Conservation (phyloP, 2,329 filamentous ascomycete species). For the Chaetomium sp. region DNA sequence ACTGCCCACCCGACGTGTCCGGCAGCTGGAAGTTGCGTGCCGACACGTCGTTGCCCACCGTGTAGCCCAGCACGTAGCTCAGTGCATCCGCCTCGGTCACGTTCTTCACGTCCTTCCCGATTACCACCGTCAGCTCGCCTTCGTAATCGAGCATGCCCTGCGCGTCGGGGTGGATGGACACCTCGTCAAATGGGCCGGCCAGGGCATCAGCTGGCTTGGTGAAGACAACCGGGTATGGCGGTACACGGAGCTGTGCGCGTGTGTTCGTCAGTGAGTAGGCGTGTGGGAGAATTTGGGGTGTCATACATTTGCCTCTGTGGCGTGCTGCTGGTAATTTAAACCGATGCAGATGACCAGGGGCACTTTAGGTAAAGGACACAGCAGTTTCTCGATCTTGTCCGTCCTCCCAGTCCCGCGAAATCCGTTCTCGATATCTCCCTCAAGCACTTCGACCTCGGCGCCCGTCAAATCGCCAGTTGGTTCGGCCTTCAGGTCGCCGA, state of each 20-base stretch:
- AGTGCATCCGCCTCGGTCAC: conserved; percentile 58
- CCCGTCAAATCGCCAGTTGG: neutral
- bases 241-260: conserved; percentile 1
- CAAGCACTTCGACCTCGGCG: conserved; percentile 9
- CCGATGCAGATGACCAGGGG: conserved; percentile 12
- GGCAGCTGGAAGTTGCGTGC: conserved; percentile 12
- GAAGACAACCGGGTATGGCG: conserved; percentile 10
- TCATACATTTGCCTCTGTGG: conserved; percentile 8
- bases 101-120: conserved; percentile 55
- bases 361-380: neutral
- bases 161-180: conserved; percentile 8
- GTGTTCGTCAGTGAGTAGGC: neutral
- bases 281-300: neutral
- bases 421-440: conserved; percentile 2
- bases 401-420: conserved; percentile 5
- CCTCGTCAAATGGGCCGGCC: conserved; percentile 1
- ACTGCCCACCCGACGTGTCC: conserved; percentile 5
- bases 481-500: neutral
- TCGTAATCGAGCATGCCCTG: conserved; percentile 12
- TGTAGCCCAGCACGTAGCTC: conserved; percentile 63
- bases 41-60: conserved; percentile 61
- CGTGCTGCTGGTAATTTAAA: conserved; percentile 8
- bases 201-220: conserved; percentile 10
- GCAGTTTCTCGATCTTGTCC: conserved; percentile 6
- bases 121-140: conserved; percentile 45